Base-by-base conservation (phyloP, 2,329 filamentous ascomycete genomes). In the Fusarium sp. region DNA sequence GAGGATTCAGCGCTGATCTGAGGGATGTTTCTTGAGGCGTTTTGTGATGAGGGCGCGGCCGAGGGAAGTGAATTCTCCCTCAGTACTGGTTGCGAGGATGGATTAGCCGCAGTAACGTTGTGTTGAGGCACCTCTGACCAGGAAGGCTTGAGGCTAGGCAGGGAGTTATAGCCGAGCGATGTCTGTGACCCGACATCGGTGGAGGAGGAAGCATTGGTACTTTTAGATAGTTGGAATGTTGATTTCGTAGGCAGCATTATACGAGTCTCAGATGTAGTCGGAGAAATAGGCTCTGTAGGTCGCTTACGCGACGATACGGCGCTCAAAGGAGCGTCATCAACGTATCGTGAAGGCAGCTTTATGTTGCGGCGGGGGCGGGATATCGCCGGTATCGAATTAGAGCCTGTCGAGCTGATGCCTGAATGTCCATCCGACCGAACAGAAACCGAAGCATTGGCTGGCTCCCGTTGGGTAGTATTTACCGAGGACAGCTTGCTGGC, bases 1-100 rank as follows among this genome's bases (percentile, higher is more conserved):
- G 31, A 26, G 10, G 16, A 3, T 7, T 9, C 7, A 1, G 11
- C 1, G 20, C 13, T 10, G 2, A 3, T 2, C 23, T 6, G 20
- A 6, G 20, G 13, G 20, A 9, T 8, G 8, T 16, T 41, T 13
- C 11, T 15, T 9, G 13, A 15, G 13, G 4, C 38, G 15, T 13
- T 1, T 10, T 41, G 38, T 12, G 23, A 12, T 4, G 23, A 15
- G 15, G 6, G 41, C 8, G 7, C 6, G 2, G 10, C 11, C 11
- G 41, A 30, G 41, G 26, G 12, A 18, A 11, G 6, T 3, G 23
- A 18, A 16, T n/a, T 12, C 6, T 3, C 8, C 26, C 26, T 26
- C 10, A 3, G 3, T 1, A 30, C 9, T 11, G 30, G 9, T 11
- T 30, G 30, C 3, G 30, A 30, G 30, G 30, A 13, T 23, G 16